phyloP scores from a whole-genome alignment of 345 rosid species.

The Bruguiera sexangula region DNA sequence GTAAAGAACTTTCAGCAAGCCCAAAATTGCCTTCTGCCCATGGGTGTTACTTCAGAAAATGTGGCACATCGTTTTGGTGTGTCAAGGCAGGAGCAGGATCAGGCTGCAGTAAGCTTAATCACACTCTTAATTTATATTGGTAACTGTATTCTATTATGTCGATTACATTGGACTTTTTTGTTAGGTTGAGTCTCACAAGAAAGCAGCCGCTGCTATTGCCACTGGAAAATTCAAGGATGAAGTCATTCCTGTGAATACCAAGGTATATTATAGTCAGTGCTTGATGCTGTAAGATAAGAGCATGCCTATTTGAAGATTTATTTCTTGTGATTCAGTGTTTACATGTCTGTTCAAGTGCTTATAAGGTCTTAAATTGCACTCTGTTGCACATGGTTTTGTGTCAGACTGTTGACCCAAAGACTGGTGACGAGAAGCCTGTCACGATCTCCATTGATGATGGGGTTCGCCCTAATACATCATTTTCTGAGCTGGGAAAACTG shows the following conservation, averaged over 20 bases:
- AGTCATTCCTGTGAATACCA: conserved; percentile 79
- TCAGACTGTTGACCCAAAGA: conserved; percentile 83
- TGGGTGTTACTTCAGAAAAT: conserved; percentile 97
- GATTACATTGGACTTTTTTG: conserved; percentile 13
- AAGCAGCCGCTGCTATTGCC: conserved; percentile 89
- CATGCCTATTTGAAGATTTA: no score
- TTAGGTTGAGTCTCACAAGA: conserved; percentile 90
- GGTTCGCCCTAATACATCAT: conserved; percentile 66
- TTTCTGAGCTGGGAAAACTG: conserved; percentile 61
- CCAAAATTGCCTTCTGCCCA: conserved; percentile 84
- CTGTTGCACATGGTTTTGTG: not conserved
- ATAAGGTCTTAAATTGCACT: no score
- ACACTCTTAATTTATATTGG: conserved; percentile 4
- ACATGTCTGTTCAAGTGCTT: not conserved
- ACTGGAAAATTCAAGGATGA: conserved; percentile 88
- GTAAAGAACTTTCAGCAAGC: conserved; percentile 70
- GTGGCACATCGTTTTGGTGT: conserved; percentile 85
- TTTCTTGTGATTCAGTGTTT: not conserved
- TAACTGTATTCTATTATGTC: not conserved
- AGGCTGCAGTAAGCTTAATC: conserved; percentile 80
- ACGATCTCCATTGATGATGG: conserved; percentile 88
- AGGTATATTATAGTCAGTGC: conserved; percentile 45
- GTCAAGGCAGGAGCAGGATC: conserved; percentile 91
- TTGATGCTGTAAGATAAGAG: not conserved
- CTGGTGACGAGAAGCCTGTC: conserved; percentile 69